A percentile compares a stretch with the other conserved stretches of the same genome.
These are phyloP conservation scores for Sphenostylis stenocarpa DNA, from an alignment of 306 rosid species.

Conservation along the genomic window DNA sequence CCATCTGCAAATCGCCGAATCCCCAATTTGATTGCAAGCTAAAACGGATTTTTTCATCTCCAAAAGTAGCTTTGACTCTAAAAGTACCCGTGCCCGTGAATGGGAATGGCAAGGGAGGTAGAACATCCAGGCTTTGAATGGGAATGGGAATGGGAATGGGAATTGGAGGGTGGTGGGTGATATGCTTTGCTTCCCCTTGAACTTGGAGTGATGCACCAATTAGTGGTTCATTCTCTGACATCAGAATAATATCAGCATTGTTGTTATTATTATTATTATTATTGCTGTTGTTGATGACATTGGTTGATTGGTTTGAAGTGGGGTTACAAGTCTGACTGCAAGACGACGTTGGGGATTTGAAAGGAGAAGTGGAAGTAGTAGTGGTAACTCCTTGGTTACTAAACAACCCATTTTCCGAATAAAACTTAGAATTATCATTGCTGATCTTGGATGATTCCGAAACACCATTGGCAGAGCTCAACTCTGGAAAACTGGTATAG, in stretches of 20 bases:
- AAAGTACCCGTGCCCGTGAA: not conserved
- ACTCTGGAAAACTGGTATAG: conserved; percentile 7
- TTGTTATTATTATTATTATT: no score
- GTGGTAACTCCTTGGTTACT: not conserved
- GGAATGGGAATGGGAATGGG: not conserved
- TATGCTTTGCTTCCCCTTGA: not conserved
- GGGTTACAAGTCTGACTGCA: conserved; percentile 8
- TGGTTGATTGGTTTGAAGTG: not conserved
- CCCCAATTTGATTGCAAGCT: conserved; percentile 5
- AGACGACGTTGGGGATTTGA: not conserved
- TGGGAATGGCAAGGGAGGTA: conserved; percentile 16
- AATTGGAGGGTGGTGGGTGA: not conserved
- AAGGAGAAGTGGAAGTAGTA: not conserved
- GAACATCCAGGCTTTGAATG: not conserved
- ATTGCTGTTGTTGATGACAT: not conserved
- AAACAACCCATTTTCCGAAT: not conserved
- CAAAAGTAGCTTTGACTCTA: conserved; percentile 15
- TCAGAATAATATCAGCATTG: not conserved
- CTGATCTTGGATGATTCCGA: not conserved
- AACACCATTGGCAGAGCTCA: not conserved
- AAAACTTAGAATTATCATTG: not conserved
- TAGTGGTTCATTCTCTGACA: not conserved
- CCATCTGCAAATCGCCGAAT: conserved; percentile 6
- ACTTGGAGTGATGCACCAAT: not conserved
- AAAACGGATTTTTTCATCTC: conserved; percentile 11